phyloP scores from a whole-genome alignment of 306 rosid species.

The Ziziphus jujuba region DNA sequence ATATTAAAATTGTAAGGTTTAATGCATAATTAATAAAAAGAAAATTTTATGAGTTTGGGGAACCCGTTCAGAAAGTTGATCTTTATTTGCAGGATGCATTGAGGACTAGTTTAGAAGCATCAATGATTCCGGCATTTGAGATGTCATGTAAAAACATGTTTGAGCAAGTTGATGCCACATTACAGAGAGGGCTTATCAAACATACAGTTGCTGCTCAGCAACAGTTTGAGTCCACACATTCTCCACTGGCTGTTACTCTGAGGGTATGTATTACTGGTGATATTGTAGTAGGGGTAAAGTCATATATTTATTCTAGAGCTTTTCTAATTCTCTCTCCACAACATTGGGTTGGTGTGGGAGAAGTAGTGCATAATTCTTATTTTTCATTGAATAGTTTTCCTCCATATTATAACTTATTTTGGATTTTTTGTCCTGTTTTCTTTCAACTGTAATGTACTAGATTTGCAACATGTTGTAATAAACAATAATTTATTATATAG shows the following conservation, averaged over 20 bases:
- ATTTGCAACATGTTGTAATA: neutral
- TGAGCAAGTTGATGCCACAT: constrained; percentile 60
- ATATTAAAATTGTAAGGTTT: neutral
- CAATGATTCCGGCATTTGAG: constrained; percentile 65
- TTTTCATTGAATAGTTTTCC: neutral
- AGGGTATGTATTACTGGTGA: constrained; percentile 42
- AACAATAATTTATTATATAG: neutral
- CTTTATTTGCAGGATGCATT: constrained; percentile 58
- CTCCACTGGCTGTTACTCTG: constrained; percentile 59
- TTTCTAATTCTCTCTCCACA: neutral
- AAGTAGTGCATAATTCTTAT: too few relatives aligned
- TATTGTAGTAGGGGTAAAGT: neutral
- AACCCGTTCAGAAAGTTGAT: neutral
- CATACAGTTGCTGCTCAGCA: constrained; percentile 54
- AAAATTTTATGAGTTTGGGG: constrained; percentile 19
- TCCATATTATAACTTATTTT: neutral
- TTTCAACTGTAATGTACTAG: too few relatives aligned
- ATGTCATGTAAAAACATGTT: constrained; percentile 65
- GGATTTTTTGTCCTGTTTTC: too few relatives aligned
- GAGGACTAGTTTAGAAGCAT: constrained; percentile 57
- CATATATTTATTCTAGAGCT: neutral
- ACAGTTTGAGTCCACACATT: constrained; percentile 66
- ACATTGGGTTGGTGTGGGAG: too few relatives aligned
- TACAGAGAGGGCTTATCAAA: constrained; percentile 57
- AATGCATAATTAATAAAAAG: constrained; percentile 13